Base-by-base conservation (phyloP, 805 yeast species). In the Candida maris region DNA sequence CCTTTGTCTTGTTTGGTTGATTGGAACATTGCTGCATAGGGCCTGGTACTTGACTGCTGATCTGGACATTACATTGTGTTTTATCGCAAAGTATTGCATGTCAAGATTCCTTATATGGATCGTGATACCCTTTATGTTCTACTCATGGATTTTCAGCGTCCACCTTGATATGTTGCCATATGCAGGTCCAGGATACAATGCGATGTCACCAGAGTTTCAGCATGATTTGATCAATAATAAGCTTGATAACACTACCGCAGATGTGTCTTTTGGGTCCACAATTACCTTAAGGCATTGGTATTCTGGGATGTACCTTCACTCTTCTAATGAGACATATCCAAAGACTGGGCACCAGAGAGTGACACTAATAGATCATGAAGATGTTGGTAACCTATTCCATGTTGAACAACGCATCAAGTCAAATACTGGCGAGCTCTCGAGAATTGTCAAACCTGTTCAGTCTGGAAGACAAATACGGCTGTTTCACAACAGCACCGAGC, bases 281-380 rank as follows among this genome's bases (percentile, higher is more conserved):
- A 70, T 91, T 17, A 74, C 85, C 14, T 45, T 91, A 21, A 80
- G 91, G 45, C 96, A 91, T 57, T 54, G 62, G 19, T 70, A 75
- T 37, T 77, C 85, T 1, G 95, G 93, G 15, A 81, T 81, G 1
- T 91, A 86, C 56, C 64, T 91, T 43, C 95, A 87, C 58, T 84
- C 96, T 2, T 91, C 86, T 57, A 65, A 73, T 28, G 70, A 65
- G 48, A 58, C 65, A 4, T 87, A 85, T 58, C 74, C 75, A 34
- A 59, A 73, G 2, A 71, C 87, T 1, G 61, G 71, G 16, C 80
- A 81, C 52, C 95, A 87, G 59, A 91, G 85, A 59, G 86, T 91
- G 16, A 77, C 96, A 0, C 66, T 85, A 33, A 77, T 77, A 14
- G 76, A 76, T 19, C 75, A 68, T 51, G 72, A 71, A 45, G 84